phyloP scores from a whole-genome alignment of 2,329 filamentous ascomycete species.

The Daldinia sp. region DNA sequence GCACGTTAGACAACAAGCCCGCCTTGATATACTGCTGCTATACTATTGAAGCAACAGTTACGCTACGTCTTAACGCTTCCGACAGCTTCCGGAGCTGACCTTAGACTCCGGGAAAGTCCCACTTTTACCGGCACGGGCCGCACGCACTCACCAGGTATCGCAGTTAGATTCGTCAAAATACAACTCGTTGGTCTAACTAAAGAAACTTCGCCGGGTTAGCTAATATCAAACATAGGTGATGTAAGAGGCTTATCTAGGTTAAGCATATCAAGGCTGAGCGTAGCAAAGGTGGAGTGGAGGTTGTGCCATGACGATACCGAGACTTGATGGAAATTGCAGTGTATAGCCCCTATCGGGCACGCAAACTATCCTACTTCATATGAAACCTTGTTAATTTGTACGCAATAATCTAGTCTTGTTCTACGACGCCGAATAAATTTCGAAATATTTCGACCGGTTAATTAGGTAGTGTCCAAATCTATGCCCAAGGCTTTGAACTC shows the following conservation, averaged over 20 bases:
- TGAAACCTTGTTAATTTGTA: too few species aligned
- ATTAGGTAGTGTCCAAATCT: too few species aligned
- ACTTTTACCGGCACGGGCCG: constrained; percentile 28
- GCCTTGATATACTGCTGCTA: background rate
- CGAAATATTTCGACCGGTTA: too few species aligned
- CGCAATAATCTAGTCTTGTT: too few species aligned
- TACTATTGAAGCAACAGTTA: background rate
- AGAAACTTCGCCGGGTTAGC: background rate
- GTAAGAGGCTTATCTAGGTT: background rate
- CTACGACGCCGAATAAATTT: too few species aligned
- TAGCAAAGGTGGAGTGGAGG: background rate
- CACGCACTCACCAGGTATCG: background rate
- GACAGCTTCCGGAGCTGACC: background rate
- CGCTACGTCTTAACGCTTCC: background rate
- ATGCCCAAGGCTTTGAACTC: too few species aligned
- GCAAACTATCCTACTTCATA: too few species aligned
- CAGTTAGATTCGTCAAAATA: background rate
- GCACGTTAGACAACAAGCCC: background rate
- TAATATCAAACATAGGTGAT: background rate
- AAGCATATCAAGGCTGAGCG: background rate
- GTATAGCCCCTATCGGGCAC: too few species aligned
- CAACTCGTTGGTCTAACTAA: background rate
- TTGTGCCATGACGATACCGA: too few species aligned
- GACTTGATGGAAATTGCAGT: too few species aligned
- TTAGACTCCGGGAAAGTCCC: constrained; percentile 1